A percentile compares a stretch with the other conserved stretches of the same genome.
These are phyloP conservation scores for Metarhizium humberi DNA, from an alignment of 2,329 filamentous ascomycete genomes.

Conservation along the genomic window DNA sequence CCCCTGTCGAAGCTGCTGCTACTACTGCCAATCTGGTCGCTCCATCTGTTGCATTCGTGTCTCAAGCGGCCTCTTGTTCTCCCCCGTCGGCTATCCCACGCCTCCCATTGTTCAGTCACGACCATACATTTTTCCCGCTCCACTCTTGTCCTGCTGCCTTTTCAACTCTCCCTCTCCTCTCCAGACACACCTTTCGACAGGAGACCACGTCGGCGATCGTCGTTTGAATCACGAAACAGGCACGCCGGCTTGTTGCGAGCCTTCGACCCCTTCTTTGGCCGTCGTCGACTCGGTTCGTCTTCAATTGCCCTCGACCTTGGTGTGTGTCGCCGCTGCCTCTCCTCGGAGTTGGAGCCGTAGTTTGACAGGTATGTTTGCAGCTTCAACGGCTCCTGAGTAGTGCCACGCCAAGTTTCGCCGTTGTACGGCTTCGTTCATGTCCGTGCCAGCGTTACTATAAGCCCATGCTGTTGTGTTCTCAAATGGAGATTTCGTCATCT, in stretches of 20 bases:
- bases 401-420: not conserved
- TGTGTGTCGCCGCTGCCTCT: not conserved
- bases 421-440: not conserved
- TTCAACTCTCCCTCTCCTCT: not conserved
- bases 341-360: not conserved
- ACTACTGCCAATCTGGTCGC: too few relatives aligned
- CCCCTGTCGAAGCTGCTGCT: too few relatives aligned
- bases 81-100: not conserved
- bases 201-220: not conserved
- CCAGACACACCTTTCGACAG: not conserved
- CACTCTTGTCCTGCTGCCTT: conserved; percentile 1
- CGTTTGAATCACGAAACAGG: not conserved
- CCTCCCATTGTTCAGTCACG: not conserved
- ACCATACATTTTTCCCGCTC: not conserved
- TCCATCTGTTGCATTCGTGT: not conserved
- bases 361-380: not conserved
- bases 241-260: not conserved
- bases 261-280: not conserved
- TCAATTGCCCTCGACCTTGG: not conserved
- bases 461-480: not conserved
- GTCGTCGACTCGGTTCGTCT: not conserved
- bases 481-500: not conserved
- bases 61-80: not conserved
- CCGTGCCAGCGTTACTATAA: conserved; percentile 1
- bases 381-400: not conserved